Evolutionary conservation across 2,329 filamentous ascomycete genomes (phyloP), one percentile per base, ranked within the genome.

Genomic region (Rosellinia necatrix): DNA sequence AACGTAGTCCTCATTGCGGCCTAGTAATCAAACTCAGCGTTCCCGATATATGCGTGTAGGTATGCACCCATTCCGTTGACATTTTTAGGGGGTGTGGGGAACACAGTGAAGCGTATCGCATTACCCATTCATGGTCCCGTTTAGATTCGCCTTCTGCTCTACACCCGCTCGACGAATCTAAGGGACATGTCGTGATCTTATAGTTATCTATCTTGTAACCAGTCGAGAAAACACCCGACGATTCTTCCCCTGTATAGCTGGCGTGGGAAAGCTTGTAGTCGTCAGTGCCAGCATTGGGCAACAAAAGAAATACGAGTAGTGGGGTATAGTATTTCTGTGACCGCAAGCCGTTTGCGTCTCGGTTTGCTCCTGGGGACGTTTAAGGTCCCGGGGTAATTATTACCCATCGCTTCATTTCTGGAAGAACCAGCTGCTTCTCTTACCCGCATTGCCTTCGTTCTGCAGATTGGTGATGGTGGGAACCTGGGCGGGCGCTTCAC

Each of bases 341-440:
- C 25, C 37, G 29, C 38, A 21, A 35, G 35, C 25, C 35, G 32
- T 47, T 19, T 49, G 27, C 40, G 48, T 49, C 30, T 29, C 19
- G 19, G 35, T 38, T 19, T 40, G 41, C 21, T 44, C 25, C 32
- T 49, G 13, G 22, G 24, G 8, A 22, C 24, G 44, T 40, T 38
- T 35, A 48, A 35, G 38, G 34, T 19, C 47, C 22, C 42, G 17
- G 15, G 22, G 21, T 30, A 38, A 21, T 15, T 10, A 40, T 49
- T 27, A 6, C 25, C 37, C 43, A 30, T 55, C 46, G 38, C 43
- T 48, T 57, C 67, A 71, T 55, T 87, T 86, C 73, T 87, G 85
- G 74, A 88, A 89, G 76, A 89, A 89, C 87, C 87, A 90, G 72
- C 86, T 89, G 68, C 81, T 85, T 67, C 87, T 81, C 82, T 90